Evolutionary conservation across 441 rosid species (phyloP), one percentile per base, ranked within the genome.

Genomic region (Daphne laureola): DNA sequence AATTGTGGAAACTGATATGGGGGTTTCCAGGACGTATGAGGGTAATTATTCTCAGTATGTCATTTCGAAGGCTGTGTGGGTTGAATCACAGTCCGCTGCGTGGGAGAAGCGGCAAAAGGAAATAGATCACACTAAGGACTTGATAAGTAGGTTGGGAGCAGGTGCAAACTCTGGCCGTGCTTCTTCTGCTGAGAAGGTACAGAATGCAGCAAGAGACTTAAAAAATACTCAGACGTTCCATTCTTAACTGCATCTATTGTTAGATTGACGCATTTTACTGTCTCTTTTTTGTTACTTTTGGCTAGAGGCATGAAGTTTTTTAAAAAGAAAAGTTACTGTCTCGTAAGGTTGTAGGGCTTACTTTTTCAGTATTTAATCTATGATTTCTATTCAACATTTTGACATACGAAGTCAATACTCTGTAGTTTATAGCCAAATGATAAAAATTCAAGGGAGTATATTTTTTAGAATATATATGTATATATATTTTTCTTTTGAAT

Each of bases 1-100:
- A 68, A 87, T 91, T 63, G 96, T 91, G 67, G 98, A 91, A 75
- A 91, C 93, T 18, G 98, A 91, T 49, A 80, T 83, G 93, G 98
- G 98, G 53, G 87, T 87, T 31, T 81, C 96, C 6, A 78, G 87
- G 67, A 86, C 98, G 1, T 87, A 65, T 16, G 81, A 67, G 51
- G 96, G 98, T 54, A 91, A 87, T 58, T 91, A 91, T 71, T 91
- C 98, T 58, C 89, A 82, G 75, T 91, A 82, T 55, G 66, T 88
- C 12, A 27, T 76, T 42, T 79, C 87, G 4, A 91, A 83, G 78
- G 91, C 85, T 25, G 79, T 75, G 54, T 87, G 86, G 95, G 61
- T 80, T 18, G 96, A 86, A 75, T 51, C 84, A 65, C 98, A 86
- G 57, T 35, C 58, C 71, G 79, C 87, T 25, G 91, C 93, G n/a